Percentiles rank a stretch among this genome's conserved stretches.
phyloP scores from a whole-genome alignment of 208 protist genomes.

The Blastocrithidia nonstop region DNA sequence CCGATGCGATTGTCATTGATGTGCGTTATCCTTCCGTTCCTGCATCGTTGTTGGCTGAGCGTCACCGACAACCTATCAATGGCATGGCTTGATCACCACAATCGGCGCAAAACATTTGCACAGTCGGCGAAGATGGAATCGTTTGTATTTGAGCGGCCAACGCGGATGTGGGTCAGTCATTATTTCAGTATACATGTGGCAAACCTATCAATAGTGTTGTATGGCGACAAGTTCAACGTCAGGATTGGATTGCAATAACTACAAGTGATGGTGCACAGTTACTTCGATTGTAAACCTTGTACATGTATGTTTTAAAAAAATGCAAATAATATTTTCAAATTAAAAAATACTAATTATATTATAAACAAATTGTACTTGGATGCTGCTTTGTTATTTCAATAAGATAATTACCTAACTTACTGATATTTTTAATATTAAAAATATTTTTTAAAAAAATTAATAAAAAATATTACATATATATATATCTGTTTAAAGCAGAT shows the following conservation, averaged over 20 bases:
- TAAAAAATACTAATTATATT: too few relatives aligned
- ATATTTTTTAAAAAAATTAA: too few relatives aligned
- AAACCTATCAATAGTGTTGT: slow-evolving; percentile 75
- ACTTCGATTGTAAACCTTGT: slow-evolving; percentile 25
- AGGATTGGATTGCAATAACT: slow-evolving; percentile 79
- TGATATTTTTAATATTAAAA: too few relatives aligned
- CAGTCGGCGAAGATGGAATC: slow-evolving; percentile 91
- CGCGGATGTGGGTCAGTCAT: slow-evolving; percentile 18
- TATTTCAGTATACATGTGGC: slow-evolving; percentile 42
- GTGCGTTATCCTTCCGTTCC: slow-evolving; percentile 84
- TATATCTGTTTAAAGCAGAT: too few relatives aligned
- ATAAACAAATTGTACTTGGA: too few relatives aligned
- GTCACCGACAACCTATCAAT: slow-evolving; percentile 90
- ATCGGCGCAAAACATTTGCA: slow-evolving; percentile 87
- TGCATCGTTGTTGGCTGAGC: slow-evolving; percentile 58
- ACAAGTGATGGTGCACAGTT: slow-evolving; percentile 51
- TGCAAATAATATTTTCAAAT: too few relatives aligned
- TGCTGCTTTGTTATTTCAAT: too few relatives aligned
- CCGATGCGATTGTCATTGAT: slow-evolving; percentile 92
- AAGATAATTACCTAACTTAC: too few relatives aligned
- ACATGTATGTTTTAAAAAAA: neutral
- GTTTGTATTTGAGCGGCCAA: slow-evolving; percentile 96
- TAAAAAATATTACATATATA: too few relatives aligned
- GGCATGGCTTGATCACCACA: slow-evolving; percentile 92
- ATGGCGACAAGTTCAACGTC: slow-evolving; percentile 47